A percentile compares a stretch with the other conserved stretches of the same genome.
phyloP scores from a whole-genome alignment of 352 stramenopile genomes.

The Phytophthora brassicae region DNA sequence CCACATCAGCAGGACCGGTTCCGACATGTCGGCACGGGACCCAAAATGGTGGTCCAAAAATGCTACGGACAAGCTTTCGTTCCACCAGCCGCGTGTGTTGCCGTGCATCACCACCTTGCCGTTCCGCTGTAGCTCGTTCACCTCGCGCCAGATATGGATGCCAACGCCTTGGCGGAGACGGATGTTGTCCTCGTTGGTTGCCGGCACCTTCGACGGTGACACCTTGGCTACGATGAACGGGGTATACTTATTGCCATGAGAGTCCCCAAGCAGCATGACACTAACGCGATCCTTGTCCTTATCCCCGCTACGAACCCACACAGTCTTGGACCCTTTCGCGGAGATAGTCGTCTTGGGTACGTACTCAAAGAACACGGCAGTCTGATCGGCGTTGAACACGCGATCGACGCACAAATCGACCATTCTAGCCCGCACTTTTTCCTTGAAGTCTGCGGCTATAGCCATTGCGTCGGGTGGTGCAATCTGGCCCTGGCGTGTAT shows the following conservation, averaged over 20 bases:
- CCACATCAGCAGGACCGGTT: no score
- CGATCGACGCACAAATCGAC: conserved; percentile 5
- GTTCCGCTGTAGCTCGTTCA: no score
- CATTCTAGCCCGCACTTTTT: conserved; percentile 1
- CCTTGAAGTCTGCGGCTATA: neutral
- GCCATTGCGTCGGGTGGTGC: neutral
- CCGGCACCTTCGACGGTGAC: neutral
- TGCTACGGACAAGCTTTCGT: neutral
- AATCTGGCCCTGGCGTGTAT: neutral
- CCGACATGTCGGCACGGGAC: neutral
- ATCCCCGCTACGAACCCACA: conserved; percentile 26
- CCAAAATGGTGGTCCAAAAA: neutral
- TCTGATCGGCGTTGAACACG: conserved; percentile 37
- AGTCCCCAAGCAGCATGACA: conserved; percentile 30
- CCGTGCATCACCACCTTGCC: no score
- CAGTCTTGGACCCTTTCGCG: conserved; percentile 17
- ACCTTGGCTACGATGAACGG: conserved; percentile 29
- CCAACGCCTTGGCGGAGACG: conserved; percentile 21
- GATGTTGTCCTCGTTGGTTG: conserved; percentile 18
- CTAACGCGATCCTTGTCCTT: conserved; percentile 25
- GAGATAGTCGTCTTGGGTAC: conserved; percentile 30
- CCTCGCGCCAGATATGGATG: no score
- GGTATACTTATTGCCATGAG: no score
- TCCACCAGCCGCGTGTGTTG: no score
- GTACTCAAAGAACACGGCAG: no score